Evolutionary conservation across 2,329 filamentous ascomycete genomes (phyloP), one percentile per base, ranked within the genome.

Genomic region (Hymenoscyphus repandus): DNA sequence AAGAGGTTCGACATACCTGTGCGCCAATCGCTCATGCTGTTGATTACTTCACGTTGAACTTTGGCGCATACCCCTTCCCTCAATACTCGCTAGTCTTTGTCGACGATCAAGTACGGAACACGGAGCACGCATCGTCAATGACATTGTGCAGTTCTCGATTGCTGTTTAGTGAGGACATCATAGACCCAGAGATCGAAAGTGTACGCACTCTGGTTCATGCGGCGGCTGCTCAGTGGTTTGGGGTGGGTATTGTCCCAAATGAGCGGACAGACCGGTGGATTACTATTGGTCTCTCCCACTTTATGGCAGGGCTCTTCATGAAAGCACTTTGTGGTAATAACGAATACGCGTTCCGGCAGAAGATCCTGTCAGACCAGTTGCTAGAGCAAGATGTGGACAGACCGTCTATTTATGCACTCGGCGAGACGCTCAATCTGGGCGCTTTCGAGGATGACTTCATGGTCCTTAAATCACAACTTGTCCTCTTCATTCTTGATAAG

Each of bases 81-180:
- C 90, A 87, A 64, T 97, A 95, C 74, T 95, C 95, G 64, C 72
- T 97, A 49, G 91, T 89, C 59, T 99, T 99, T 61, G 84, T 99
- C 15, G 93, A 99, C 61, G 93, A 99, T 66, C 79, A 93, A 66
- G 72, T 85, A 1, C 75, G 80, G 30, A 87, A 96, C 51, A 86
- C 86, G 1, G 75, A 86, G 17, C 80, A 90, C 15, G 81, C 90
- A 7, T 90, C 90, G 32, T 92, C 88, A 0, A 76, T 99, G 59
- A 87, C 91, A 0, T 81, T 99, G 31, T 90, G 90, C 70, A 97
- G 89, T 72, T 92, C 80, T 45, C 82, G 89, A 38, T 74, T 99
- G 1, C 79, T 99, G 0, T 95, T 90, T 62, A 87, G 90, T 0
- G 83, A 90, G 57, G 85, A 88, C 31, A 82, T 97, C 33, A 85